Evolutionary conservation across 2,329 filamentous ascomycete genomes (phyloP).

Genomic region (Dactylellina parvicollis): DNA sequence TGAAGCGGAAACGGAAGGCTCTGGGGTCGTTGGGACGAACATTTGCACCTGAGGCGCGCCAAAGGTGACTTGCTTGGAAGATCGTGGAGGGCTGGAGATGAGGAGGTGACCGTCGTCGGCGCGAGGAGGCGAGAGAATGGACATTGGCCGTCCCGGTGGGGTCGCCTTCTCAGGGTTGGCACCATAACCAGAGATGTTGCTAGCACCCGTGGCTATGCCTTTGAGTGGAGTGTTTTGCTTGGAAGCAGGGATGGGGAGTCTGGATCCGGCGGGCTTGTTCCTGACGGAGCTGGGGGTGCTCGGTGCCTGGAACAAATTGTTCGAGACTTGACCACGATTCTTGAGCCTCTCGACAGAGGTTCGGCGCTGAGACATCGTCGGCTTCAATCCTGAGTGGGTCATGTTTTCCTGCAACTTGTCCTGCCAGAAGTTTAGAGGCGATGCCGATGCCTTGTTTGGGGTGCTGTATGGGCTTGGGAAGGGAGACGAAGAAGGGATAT

Average conservation of each 20-base stretch:
- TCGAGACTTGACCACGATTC: slow-evolving; percentile 93
- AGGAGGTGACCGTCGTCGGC: slow-evolving; percentile 59
- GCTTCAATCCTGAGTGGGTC: slow-evolving; percentile 62
- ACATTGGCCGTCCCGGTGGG: slow-evolving; percentile 58
- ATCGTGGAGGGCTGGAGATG: slow-evolving; percentile 77
- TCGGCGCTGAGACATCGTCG: slow-evolving; percentile 76
- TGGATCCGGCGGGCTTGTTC: slow-evolving; percentile 84
- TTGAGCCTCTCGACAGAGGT: slow-evolving; percentile 96
- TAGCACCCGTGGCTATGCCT: slow-evolving; percentile 66
- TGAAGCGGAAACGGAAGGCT: slow-evolving; percentile 89
- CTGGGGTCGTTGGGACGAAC: slow-evolving; percentile 97
- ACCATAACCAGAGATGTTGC: slow-evolving; percentile 63
- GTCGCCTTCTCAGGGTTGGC: slow-evolving; percentile 42
- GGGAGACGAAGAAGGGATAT: slow-evolving; percentile 56
- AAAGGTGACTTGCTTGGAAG: slow-evolving; percentile 97
- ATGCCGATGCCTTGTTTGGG: slow-evolving; percentile 63
- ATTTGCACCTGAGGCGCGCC: slow-evolving; percentile 96
- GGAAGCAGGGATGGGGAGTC: slow-evolving; percentile 64
- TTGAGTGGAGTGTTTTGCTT: slow-evolving; percentile 68
- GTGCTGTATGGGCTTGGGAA: slow-evolving; percentile 56
- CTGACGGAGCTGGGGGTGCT: slow-evolving; percentile 67
- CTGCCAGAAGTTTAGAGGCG: slow-evolving; percentile 93
- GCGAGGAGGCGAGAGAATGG: slow-evolving; percentile 55
- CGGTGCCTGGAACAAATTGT: slow-evolving; percentile 94
- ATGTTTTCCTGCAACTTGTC: slow-evolving; percentile 78